Evolutionary conservation across 441 rosid genomes (phyloP).

Genomic region (Syzygium malaccense): DNA sequence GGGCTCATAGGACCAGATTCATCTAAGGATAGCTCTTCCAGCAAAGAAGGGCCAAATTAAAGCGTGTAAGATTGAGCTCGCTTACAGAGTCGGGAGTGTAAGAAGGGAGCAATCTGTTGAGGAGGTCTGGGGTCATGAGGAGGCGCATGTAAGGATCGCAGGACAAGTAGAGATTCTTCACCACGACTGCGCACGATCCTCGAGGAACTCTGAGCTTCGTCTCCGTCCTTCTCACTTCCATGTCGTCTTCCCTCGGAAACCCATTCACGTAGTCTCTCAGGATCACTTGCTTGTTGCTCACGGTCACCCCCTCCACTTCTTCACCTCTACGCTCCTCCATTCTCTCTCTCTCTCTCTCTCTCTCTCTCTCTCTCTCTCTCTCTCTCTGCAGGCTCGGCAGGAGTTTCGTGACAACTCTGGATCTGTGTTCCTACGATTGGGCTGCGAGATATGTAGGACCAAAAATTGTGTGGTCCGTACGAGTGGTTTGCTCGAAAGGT

Average conservation of each 20-base stretch:
- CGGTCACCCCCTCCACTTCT: not conserved
- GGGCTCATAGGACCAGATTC: not conserved
- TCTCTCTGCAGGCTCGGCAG: not conserved
- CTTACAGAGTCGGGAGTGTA: not conserved
- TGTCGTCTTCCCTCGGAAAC: not conserved
- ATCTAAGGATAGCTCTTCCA: not conserved
- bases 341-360: not conserved
- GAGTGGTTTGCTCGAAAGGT: not conserved
- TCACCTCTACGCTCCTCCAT: not conserved
- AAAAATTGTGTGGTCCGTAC: not conserved
- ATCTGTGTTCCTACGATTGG: not conserved
- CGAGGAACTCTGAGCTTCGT: not conserved
- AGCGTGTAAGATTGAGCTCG: not conserved
- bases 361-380: not conserved
- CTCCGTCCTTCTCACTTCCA: not conserved
- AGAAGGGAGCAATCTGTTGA: not conserved
- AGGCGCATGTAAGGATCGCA: not conserved
- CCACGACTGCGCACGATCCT: not conserved
- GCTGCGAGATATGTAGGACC: not conserved
- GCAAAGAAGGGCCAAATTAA: not conserved
- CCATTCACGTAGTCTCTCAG: not conserved
- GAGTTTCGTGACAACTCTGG: not conserved
- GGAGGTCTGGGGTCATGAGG: not conserved
- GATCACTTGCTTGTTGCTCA: not conserved
- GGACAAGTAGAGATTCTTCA: not conserved